Base-by-base conservation (phyloP, 148 eudicot genomes). In the Rhododendron vialii region DNA sequence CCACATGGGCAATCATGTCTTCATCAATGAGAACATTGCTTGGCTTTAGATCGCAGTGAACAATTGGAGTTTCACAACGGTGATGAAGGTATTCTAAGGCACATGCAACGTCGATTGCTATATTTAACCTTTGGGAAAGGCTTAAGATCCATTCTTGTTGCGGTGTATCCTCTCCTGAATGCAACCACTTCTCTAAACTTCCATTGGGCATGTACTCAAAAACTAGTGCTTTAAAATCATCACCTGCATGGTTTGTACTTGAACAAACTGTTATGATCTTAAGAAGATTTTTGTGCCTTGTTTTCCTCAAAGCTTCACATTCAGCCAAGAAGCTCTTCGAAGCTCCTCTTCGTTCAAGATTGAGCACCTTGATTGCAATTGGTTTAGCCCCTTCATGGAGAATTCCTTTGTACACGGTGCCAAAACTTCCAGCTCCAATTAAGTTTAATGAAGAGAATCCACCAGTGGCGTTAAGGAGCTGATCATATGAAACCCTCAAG, bases 221-320 rank as follows among this genome's bases (percentile, higher is more conserved):
- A 45, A 84, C 80, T 17, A 73, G 7, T 47, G 85, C 85, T 50
- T 84, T 84, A 30, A 84, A 84, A n/a, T 84, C 79, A 1, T 84
- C 13, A 47, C 80, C 85, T 24, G 28, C 36, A 48, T 17, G 15
- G 5, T 12, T 73, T 2, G 30, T 43, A 18, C 85, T 84, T 6
- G 85, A 84, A 73, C 79, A 71, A 1, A 7, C 63, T 5, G 78
- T 47, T 28, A 71, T 30, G 0, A 84, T 67, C 78, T 84, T 83
- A 2, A 83, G 35, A 41, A 83, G 77, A 67, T 83, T 83, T 67
- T 5, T 36, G 36, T 67, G 85, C 5, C 85, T 41, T 1, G 59
- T 71, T 0, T 28, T 69, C 59, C 41, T 67, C 1, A 69, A 10
- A 3, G 76, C 76, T 83, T 83, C 53, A 38, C 84, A 82, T 83